phyloP scores from a whole-genome alignment of 1,284 basidiomycete species.

The Leucoagaricus sp. region DNA sequence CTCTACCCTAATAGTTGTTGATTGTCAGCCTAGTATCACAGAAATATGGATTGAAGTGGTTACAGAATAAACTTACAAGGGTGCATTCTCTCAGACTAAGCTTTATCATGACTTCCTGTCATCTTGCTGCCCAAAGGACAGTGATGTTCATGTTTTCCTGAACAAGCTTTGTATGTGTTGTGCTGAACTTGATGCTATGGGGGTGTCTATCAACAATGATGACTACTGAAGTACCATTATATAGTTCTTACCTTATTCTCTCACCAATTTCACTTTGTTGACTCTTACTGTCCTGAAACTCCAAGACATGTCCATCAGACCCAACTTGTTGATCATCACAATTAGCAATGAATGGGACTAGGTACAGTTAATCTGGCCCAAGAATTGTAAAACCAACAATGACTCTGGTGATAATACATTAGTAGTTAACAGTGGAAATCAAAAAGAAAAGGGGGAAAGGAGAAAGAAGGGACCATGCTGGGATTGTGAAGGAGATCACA shows the following conservation, averaged over 20 bases:
- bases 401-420: too few relatives aligned
- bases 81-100: not conserved
- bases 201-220: slow-evolving; percentile 30
- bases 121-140: not conserved
- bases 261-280: slow-evolving; percentile 32
- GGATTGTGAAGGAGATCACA: too few relatives aligned
- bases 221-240: slow-evolving; percentile 36
- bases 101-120: not conserved
- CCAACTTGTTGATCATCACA: too few relatives aligned
- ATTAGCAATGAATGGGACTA: too few relatives aligned
- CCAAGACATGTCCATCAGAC: too few relatives aligned
- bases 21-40: not conserved
- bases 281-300: too few relatives aligned
- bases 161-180: slow-evolving; percentile 19
- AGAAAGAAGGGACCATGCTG: too few relatives aligned
- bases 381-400: too few relatives aligned
- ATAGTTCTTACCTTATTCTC: slow-evolving; percentile 27
- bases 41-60: not conserved
- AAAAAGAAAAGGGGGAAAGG: too few relatives aligned
- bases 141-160: not conserved
- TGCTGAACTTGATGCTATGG: slow-evolving; percentile 29
- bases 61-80: slow-evolving; percentile 2
- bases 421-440: too few relatives aligned
- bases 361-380: too few relatives aligned
- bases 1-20: not conserved